Conservation (phyloP, 1,139 yeast species). For the Geotrichum reessii region DNA sequence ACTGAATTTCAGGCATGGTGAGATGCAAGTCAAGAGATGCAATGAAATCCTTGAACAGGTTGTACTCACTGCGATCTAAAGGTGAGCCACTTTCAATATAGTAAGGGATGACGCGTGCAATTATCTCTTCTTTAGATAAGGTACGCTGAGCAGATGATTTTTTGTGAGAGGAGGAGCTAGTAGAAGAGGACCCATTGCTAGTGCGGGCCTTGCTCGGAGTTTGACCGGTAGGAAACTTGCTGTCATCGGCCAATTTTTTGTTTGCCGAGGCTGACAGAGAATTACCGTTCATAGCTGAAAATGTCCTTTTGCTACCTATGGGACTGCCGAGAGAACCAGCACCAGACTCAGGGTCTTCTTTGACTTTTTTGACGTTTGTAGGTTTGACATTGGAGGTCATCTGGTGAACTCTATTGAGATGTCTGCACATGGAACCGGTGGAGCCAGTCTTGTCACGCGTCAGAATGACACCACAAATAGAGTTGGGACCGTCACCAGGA, state of each 20-base stretch:
- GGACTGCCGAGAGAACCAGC: conserved; percentile 1
- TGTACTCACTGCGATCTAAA: conserved; percentile 14
- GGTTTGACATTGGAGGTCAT: conserved; percentile 9
- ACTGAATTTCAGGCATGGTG: conserved; percentile 17
- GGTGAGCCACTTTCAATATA: conserved; percentile 17
- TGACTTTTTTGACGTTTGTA: conserved; percentile 3
- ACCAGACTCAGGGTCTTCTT: neutral
- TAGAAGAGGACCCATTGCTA: neutral
- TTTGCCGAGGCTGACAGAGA: neutral
- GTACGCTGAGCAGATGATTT: conserved; percentile 4
- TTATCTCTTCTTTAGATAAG: conserved; percentile 13
- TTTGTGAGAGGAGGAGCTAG: neutral
- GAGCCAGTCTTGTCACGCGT: conserved; percentile 21
- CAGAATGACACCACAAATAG: conserved; percentile 18
- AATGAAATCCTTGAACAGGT: conserved; percentile 13
- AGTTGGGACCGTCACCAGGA: conserved; percentile 7
- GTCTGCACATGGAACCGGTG: conserved; percentile 21
- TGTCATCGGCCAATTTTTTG: neutral
- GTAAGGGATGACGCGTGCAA: conserved; percentile 16
- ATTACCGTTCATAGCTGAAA: conserved; percentile 16
- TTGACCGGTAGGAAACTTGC: neutral
- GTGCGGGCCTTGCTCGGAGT: neutral
- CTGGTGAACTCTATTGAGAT: conserved; percentile 18
- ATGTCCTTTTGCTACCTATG: conserved; percentile 9
- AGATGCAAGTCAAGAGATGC: conserved; percentile 12